Base-by-base conservation (phyloP, 805 yeast species). In the Saccharomycopsis lassenensis region DNA sequence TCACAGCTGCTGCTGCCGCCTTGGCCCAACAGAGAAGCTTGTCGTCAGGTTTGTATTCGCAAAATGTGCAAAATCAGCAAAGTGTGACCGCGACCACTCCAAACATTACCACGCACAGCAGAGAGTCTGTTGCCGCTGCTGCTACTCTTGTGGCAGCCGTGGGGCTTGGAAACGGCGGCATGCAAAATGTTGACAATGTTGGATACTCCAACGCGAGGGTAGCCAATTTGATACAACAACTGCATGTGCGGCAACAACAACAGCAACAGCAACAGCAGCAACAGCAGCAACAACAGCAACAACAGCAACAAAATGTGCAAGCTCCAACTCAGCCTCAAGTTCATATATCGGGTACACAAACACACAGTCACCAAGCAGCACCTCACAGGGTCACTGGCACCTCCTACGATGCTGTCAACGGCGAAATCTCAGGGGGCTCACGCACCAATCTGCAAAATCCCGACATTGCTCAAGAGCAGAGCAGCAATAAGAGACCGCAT, bases 111-210 rank as follows among this genome's bases (percentile, higher is more conserved):
- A 29, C 6, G 24, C 32, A 15, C 24, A 7, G 11, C 33, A 30
- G n/a, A 12, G 14, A 14, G 7, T 7, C 36, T 5, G 15, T 18
- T 12, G 35, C 35, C 15, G 35, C 33, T 17, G 31, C 15, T 7
- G 36, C 32, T 33, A 31, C 19, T 4, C 21, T 22, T 24, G 16
- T 7, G 26, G 35, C 35, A 10, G 33, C 15, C 14, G 34, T 14
- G n/a, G 34, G 28, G 11, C 25, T 31, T 7, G 14, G n/a, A 10
- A 16, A 26, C 29, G 14, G n/a, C 29, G 14, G 29, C 29, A 10
- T 26, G 7, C 29, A 12, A 12, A n/a, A 7, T 12, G 14, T 12
- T 7, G 29, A 16, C 29, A 26, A n/a, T 7, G 29, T 10, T 26
- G 14, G 7, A n/a, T 7, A 12, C 29, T 16, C 7, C 11, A n/a